These are phyloP conservation scores for Pestalotiopsis sp. DNA, from an alignment of 2,329 filamentous ascomycete species.

Conservation along the genomic window DNA sequence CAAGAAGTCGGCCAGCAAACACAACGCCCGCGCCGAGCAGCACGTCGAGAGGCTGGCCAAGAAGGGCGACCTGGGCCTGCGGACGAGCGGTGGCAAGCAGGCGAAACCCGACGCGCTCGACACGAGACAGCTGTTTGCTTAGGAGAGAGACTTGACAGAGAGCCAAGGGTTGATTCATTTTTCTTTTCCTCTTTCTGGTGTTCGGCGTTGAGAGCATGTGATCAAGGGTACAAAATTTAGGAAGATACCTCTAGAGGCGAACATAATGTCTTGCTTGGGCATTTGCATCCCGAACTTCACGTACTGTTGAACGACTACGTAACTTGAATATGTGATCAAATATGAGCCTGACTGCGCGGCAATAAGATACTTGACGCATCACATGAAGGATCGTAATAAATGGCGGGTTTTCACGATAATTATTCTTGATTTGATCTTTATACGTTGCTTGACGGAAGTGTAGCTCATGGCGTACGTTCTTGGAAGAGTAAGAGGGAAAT, in stretches of 20 bases:
- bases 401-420: no score
- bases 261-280: not conserved
- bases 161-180: not conserved
- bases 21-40: conserved; percentile 77
- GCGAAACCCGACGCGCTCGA: conserved; percentile 72
- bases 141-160: conserved; percentile 27
- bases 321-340: not conserved
- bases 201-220: not conserved
- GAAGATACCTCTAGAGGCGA: not conserved
- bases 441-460: not conserved
- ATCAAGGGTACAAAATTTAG: not conserved
- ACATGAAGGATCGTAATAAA: no score
- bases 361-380: no score
- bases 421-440: not conserved
- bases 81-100: conserved; percentile 65
- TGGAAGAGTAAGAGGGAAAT: not conserved
- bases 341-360: not conserved
- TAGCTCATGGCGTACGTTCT: not conserved
- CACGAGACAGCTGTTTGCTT: conserved; percentile 76
- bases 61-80: conserved; percentile 76
- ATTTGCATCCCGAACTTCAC: not conserved
- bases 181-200: not conserved
- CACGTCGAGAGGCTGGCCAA: conserved; percentile 72
- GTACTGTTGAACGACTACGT: not conserved
- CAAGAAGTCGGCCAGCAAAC: conserved; percentile 73